These are phyloP conservation scores for Erodium trifolium DNA, from an alignment of 441 rosid genomes.

Conservation along the genomic window DNA sequence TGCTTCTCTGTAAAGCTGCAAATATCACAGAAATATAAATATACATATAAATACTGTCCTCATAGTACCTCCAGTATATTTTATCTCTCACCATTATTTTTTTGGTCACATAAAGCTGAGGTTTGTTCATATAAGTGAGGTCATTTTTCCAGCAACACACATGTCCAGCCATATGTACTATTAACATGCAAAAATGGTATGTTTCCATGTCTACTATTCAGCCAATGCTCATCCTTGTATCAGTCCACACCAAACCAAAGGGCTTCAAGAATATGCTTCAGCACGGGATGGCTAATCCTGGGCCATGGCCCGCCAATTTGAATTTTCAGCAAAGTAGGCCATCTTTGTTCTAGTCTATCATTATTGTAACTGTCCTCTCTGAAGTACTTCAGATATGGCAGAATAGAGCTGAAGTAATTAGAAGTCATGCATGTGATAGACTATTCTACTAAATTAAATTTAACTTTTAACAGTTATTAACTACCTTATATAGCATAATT, in stretches of 20 bases:
- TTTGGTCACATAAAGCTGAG: not conserved
- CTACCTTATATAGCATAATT: not conserved
- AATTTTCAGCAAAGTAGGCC: conserved; percentile 5
- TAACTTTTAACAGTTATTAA: not conserved
- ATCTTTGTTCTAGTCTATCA: not conserved
- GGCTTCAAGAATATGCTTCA: conserved; percentile 3
- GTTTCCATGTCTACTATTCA: not conserved
- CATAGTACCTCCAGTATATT: not conserved
- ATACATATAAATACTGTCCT: not conserved
- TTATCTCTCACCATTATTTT: not conserved
- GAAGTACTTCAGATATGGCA: not conserved
- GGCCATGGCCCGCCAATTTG: not conserved
- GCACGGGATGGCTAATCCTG: not conserved
- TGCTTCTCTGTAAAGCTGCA: conserved; percentile 68
- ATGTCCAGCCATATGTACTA: conserved; percentile 5
- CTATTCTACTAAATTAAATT: not conserved
- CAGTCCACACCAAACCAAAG: not conserved
- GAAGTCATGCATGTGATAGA: not conserved
- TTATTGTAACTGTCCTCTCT: not conserved
- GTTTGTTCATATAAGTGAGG: not conserved
- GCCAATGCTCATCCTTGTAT: not conserved
- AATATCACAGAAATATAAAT: conserved; percentile 19
- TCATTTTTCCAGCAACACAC: not conserved
- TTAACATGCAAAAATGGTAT: not conserved
- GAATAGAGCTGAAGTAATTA: not conserved